Percentiles rank a stretch among this genome's conserved stretches.
Conservation (phyloP, 2,329 filamentous ascomycete genomes). For the Fusarium sp. region DNA sequence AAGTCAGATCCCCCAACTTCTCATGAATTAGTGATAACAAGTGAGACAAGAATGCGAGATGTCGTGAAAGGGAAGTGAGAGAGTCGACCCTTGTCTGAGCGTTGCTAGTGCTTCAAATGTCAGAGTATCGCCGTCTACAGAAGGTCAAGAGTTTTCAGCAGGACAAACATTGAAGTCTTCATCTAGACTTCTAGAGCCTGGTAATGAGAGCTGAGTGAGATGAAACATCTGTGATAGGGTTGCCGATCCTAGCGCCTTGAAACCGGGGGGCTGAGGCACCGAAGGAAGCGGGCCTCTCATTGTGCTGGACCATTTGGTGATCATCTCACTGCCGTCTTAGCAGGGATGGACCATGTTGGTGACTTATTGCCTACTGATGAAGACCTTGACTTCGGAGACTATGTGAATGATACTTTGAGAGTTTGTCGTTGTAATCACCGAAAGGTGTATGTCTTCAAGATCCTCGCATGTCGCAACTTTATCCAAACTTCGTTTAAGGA, state of each 20-base stretch:
- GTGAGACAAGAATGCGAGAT: neutral
- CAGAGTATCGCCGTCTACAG: accelerated
- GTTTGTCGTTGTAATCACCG: accelerated
- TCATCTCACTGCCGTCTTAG: neutral
- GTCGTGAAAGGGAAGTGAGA: neutral
- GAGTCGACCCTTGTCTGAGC: no score
- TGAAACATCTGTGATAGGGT: neutral
- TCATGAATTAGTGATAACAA: neutral
- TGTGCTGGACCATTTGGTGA: neutral
- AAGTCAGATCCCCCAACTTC: neutral
- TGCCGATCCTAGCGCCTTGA: neutral
- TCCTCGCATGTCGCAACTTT: neutral
- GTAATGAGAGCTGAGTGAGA: neutral
- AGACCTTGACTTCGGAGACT: neutral
- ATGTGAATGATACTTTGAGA: neutral
- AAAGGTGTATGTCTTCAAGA: neutral
- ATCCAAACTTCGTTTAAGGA: neutral
- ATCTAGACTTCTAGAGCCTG: neutral
- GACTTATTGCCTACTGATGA: neutral
- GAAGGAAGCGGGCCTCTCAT: neutral
- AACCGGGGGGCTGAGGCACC: neutral
- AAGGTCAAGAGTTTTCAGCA: no score
- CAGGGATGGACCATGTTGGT: neutral
- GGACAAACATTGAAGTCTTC: neutral
- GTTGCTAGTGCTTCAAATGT: no score